Evolutionary conservation across 225 moss, liverwort and hornwort species (phyloP).

Genomic region (Climacium dendroides): DNA sequence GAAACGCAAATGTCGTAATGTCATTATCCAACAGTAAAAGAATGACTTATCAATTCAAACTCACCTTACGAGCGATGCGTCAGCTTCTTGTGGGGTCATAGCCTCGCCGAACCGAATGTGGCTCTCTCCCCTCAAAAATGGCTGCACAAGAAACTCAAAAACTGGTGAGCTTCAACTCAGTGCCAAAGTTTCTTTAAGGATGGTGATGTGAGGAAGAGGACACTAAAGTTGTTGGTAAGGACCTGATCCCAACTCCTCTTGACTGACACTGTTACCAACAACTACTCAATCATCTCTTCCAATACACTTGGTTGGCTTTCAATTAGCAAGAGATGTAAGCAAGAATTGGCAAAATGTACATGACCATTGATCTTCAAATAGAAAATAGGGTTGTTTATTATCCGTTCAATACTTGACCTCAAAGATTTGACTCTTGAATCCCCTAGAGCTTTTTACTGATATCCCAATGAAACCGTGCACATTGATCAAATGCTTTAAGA

Average conservation of each 20-base stretch:
- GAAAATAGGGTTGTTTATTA: neutral
- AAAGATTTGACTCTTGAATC: neutral
- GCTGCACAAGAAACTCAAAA: neutral
- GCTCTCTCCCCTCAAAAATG: slow-evolving; percentile 20
- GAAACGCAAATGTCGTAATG: neutral
- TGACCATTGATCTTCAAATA: neutral
- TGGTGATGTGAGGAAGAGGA: neutral
- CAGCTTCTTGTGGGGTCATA: slow-evolving; percentile 17
- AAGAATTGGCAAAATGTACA: neutral
- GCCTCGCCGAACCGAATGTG: slow-evolving; percentile 32
- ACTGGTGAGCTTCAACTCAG: neutral
- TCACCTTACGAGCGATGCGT: slow-evolving; percentile 10
- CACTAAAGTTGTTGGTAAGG: neutral
- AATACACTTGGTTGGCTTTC: neutral
- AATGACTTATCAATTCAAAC: neutral
- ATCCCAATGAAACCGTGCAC: neutral
- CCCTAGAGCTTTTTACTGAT: neutral
- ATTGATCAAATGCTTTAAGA: neutral
- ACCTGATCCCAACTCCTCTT: neutral
- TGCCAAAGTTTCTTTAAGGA: neutral
- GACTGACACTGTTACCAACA: neutral
- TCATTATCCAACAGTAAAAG: neutral
- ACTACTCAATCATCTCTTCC: neutral
- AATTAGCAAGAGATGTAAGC: neutral
- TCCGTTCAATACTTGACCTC: neutral